Conservation (phyloP, 2,329 filamentous ascomycete genomes). For the Neospermospora avenae region DNA sequence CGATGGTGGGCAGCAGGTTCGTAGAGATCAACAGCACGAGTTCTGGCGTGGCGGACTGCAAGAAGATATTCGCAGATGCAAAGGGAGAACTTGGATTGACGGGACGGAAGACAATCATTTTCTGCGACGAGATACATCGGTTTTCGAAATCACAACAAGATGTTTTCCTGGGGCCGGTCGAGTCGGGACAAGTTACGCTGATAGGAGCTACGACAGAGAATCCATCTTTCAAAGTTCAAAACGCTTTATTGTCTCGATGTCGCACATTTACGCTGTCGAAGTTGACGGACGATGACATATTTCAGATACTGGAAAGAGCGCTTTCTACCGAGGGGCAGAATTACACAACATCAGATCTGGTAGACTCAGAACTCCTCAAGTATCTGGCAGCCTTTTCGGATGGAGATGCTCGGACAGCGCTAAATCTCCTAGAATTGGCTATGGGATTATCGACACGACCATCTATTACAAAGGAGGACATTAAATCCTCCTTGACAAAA, state of each 20-base stretch:
- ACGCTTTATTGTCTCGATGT: constrained; percentile 82
- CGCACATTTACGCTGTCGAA: constrained; percentile 84
- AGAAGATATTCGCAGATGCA: constrained; percentile 86
- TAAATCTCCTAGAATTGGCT: constrained; percentile 89
- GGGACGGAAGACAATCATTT: constrained; percentile 89
- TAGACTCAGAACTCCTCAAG: constrained; percentile 72
- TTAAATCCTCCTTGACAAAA: constrained; percentile 83
- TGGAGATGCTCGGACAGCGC: constrained; percentile 86
- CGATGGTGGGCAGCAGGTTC: constrained; percentile 78
- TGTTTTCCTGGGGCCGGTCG: constrained; percentile 88
- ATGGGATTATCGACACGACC: constrained; percentile 68
- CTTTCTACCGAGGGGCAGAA: constrained; percentile 54
- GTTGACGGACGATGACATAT: constrained; percentile 68
- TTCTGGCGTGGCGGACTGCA: constrained; percentile 83
- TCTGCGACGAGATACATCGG: constrained; percentile 78
- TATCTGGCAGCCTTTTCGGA: constrained; percentile 87
- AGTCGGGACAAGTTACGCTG: constrained; percentile 83
- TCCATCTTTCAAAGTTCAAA: constrained; percentile 88
- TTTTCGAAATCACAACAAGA: constrained; percentile 80
- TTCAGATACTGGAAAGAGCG: constrained; percentile 73
- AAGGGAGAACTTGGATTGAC: constrained; percentile 75
- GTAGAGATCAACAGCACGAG: constrained; percentile 95
- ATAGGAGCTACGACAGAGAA: constrained; percentile 98
- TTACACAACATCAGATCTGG: constrained; percentile 48
- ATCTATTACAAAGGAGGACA: constrained; percentile 66